Conservation (phyloP, 805 yeast genomes). For the Yarrowia osloensis region DNA sequence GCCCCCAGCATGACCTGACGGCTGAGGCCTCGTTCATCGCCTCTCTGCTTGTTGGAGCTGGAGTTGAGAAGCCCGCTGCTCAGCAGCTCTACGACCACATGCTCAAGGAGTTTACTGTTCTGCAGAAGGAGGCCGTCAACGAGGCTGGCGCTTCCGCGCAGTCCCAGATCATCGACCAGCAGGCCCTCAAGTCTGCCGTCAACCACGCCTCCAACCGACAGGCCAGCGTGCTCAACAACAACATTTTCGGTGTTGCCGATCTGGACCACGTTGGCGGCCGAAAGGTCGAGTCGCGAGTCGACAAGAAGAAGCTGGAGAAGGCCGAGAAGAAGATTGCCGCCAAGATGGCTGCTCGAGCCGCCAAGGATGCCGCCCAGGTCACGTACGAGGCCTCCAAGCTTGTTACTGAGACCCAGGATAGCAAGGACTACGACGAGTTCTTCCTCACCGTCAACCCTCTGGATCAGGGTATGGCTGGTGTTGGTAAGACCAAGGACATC, state of each 20-base stretch:
- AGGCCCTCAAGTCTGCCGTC: conserved; percentile 60
- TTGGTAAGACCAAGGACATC: conserved; percentile 94
- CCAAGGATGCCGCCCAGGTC: conserved; percentile 44
- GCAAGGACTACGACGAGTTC: conserved; percentile 88
- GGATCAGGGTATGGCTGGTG: conserved; percentile 59
- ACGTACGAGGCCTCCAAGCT: conserved; percentile 79
- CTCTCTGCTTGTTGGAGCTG: conserved; percentile 73
- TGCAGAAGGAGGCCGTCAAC: conserved; percentile 67
- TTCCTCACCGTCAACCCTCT: conserved; percentile 93
- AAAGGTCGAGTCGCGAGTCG: conserved; percentile 90
- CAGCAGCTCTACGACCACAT: conserved; percentile 55
- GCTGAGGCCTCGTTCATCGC: conserved; percentile 69
- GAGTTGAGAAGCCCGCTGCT: conserved; percentile 67
- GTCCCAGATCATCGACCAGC: conserved; percentile 74
- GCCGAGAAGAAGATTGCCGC: conserved; percentile 97
- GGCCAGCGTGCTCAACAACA: conserved; percentile 71
- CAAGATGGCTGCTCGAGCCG: conserved; percentile 82
- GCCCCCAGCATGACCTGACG: conserved; percentile 66
- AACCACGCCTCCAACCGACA: conserved; percentile 51
- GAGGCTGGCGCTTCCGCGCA: conserved; percentile 80
- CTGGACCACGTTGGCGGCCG: conserved; percentile 85
- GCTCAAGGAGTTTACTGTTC: conserved; percentile 50
- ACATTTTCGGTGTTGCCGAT: conserved; percentile 80
- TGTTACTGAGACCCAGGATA: conserved; percentile 55
- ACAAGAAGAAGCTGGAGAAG: conserved; percentile 92